Conservation (phyloP, 352 stramenopile species). For the Elongisporangium anandrum region DNA sequence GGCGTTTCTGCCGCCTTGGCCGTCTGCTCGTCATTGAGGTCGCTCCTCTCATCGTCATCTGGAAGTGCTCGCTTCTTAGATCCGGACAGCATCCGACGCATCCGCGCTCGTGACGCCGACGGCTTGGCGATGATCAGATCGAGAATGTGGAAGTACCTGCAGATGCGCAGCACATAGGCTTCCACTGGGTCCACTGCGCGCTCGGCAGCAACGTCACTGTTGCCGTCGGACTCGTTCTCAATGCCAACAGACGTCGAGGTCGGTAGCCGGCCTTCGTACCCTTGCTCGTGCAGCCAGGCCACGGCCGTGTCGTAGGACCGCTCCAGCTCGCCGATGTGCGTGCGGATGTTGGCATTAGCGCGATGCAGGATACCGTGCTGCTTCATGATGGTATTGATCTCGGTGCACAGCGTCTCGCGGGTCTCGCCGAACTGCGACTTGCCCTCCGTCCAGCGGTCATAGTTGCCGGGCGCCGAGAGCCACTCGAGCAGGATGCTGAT, state of each 20-base stretch:
- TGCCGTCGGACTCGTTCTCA: background rate
- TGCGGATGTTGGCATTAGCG: constrained; percentile 80
- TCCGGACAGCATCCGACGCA: background rate
- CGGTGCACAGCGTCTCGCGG: constrained; percentile 59
- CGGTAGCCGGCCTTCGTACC: constrained; percentile 20
- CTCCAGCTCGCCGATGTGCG: constrained; percentile 75
- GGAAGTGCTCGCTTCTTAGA: background rate
- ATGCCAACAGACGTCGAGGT: constrained; percentile 8
- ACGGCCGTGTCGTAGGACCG: constrained; percentile 51
- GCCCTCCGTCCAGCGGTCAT: constrained; percentile 59
- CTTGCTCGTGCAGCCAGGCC: constrained; percentile 45
- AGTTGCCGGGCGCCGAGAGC: constrained; percentile 58
- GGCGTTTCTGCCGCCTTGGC: background rate
- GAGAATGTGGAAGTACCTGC: constrained; percentile 67
- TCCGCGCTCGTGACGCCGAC: constrained; percentile 7
- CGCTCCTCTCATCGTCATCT: background rate
- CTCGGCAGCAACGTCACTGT: background rate
- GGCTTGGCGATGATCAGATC: constrained; percentile 47
- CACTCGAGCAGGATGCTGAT: constrained; percentile 68
- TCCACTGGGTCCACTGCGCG: constrained; percentile 23
- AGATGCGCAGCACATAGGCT: constrained; percentile 51
- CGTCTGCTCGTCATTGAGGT: constrained; percentile 2
- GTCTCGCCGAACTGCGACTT: constrained; percentile 68
- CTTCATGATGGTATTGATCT: constrained; percentile 65
- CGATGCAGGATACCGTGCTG: constrained; percentile 59